Base-by-base conservation (phyloP, 1,139 yeast genomes). In the Pichia norvegensis region DNA sequence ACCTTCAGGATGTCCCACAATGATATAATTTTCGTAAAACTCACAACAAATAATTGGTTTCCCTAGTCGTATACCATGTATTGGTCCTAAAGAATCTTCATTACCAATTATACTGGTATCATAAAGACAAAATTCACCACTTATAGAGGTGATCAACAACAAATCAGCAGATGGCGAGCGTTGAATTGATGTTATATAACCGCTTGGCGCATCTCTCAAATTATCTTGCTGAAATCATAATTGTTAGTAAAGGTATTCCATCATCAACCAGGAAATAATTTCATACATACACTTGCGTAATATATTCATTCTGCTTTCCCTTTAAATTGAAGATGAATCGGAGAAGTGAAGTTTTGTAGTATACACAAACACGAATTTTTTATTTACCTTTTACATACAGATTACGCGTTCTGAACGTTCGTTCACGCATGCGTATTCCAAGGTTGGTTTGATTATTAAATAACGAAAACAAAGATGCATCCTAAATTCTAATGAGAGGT, bases 61-160 rank as follows among this genome's bases (percentile, higher is more conserved):
- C 8, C 37, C 37, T 4, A 35, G 23, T 2, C 7, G 7, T 5
- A 6, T 19, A 10, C 16, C 14, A 17, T 19, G 13, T 20, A 13
- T 20, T 13, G 37, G 23, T 9, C 7, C 16, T 4, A 17, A 17
- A 13, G 8, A 9, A 10, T 17, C n/a, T 5, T 4, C 14, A 6
- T 4, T 10, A 11, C 11, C 16, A 1, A 38, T 29, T n/a, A 7
- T 8, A 4, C 14, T 11, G 4, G 40, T 25, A 20, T 33, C 17
- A 20, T 44, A 46, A 14, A 46, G 20, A 7, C 29, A 16, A 14
- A 46, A 17, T 37, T 46, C 49, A 4, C 47, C 47, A 8, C 20
- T 14, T 11, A 46, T 38, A 7, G 49, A 39, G n/a, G 42, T 44
- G 2, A 41, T 45, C 1, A 41, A 10, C 4, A 46, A 21, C 6